phyloP scores from a whole-genome alignment of 2,329 filamentous ascomycete genomes.

The Phoma sp. region DNA sequence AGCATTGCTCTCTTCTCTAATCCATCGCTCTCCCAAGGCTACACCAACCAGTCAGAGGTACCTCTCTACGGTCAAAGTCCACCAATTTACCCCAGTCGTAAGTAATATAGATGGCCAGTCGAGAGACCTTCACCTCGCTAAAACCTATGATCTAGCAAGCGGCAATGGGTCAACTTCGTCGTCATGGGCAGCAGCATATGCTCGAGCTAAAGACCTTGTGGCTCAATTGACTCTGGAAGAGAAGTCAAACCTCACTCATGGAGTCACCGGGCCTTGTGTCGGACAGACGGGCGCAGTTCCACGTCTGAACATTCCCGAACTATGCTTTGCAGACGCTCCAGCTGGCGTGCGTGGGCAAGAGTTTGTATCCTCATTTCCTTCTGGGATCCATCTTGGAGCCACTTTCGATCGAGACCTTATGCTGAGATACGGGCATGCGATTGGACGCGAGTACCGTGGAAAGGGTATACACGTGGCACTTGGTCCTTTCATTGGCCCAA shows the following conservation, averaged over 20 bases:
- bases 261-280: slow-evolving; percentile 40
- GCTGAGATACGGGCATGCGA: slow-evolving; percentile 68
- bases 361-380: slow-evolving; percentile 41
- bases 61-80: slow-evolving; percentile 38
- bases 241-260: slow-evolving; percentile 51
- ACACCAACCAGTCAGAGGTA: slow-evolving; percentile 38
- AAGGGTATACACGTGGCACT: slow-evolving; percentile 75
- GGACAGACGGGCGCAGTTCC: slow-evolving; percentile 47
- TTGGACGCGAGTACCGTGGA: slow-evolving; percentile 73
- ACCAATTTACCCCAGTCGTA: slow-evolving; percentile 41
- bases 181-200: slow-evolving; percentile 38
- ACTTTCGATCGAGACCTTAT: slow-evolving; percentile 75
- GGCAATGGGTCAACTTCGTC: slow-evolving; percentile 32
- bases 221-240: slow-evolving; percentile 51
- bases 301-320: slow-evolving; percentile 45
- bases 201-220: slow-evolving; percentile 49
- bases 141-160: slow-evolving; percentile 22
- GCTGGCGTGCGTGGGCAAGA: slow-evolving; percentile 43
- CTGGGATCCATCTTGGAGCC: slow-evolving; percentile 59
- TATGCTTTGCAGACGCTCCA: slow-evolving; percentile 50
- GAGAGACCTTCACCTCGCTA: background rate
- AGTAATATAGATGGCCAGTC: background rate
- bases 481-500: slow-evolving; percentile 71
- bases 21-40: slow-evolving; percentile 22
- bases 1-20: slow-evolving; percentile 19